These are phyloP conservation scores for Globisporangium yorkense DNA, from an alignment of 352 stramenopile species.

Conservation along the genomic window DNA sequence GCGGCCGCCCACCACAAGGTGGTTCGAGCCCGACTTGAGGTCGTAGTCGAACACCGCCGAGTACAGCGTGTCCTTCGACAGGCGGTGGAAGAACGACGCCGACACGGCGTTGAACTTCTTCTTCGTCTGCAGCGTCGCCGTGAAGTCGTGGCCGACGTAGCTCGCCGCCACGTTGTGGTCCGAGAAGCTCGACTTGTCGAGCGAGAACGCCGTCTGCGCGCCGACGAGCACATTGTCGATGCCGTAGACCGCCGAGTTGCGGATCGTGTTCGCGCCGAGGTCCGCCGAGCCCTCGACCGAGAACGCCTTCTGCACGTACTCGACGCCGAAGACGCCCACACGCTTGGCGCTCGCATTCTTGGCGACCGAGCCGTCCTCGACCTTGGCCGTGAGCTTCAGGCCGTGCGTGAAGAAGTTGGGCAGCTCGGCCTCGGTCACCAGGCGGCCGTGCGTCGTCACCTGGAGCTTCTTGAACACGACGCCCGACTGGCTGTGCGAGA, in stretches of 20 bases:
- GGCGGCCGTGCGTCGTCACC: conserved; percentile 72
- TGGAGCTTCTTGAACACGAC: conserved; percentile 87
- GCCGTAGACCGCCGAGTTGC: conserved; percentile 63
- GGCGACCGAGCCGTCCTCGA: conserved; percentile 72
- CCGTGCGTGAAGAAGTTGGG: conserved; percentile 74
- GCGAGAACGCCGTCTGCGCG: conserved; percentile 64
- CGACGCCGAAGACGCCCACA: conserved; percentile 65
- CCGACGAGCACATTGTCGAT: conserved; percentile 78
- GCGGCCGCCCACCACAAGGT: conserved; percentile 72
- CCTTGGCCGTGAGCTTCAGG: conserved; percentile 80
- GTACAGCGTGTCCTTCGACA: conserved; percentile 82
- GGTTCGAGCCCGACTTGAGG: conserved; percentile 80
- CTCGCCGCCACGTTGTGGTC: conserved; percentile 82
- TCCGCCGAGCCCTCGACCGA: conserved; percentile 58
- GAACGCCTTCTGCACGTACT: conserved; percentile 67
- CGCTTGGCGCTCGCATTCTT: conserved; percentile 78
- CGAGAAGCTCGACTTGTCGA: conserved; percentile 77
- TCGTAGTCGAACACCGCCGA: conserved; percentile 87
- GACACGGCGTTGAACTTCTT: conserved; percentile 84
- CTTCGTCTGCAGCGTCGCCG: conserved; percentile 75
- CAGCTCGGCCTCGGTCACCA: conserved; percentile 74
- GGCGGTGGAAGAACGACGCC: conserved; percentile 77
- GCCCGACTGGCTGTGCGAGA: conserved; percentile 52
- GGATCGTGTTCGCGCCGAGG: conserved; percentile 46
- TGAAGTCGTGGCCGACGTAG: conserved; percentile 75